Evolutionary conservation across 345 rosid genomes (phyloP).

Genomic region (Barbarea vulgaris): DNA sequence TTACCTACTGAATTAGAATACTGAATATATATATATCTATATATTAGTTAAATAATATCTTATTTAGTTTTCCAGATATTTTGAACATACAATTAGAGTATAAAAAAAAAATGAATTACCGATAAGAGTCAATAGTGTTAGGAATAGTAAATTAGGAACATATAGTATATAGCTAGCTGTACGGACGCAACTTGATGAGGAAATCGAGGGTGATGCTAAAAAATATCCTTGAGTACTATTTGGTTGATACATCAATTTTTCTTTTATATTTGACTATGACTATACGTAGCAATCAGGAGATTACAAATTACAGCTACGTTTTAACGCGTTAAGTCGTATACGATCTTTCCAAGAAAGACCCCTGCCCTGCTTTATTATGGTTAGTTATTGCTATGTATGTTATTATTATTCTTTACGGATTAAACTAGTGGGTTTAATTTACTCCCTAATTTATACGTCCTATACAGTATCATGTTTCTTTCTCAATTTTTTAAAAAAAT

Average conservation of each 20-base stretch:
- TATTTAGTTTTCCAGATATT: background rate
- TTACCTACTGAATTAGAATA: background rate
- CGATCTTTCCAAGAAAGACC: constrained; percentile 35
- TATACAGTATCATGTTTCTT: background rate
- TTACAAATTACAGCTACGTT: constrained; percentile 42
- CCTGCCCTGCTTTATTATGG: too few relatives aligned
- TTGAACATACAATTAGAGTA: background rate
- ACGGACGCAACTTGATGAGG: constrained; percentile 43
- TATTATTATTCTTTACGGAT: constrained; percentile 17
- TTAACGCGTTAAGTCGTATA: constrained; percentile 36
- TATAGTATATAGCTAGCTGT: constrained; percentile 30
- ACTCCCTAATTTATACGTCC: background rate
- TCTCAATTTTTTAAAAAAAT: too few relatives aligned
- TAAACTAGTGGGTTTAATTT: constrained; percentile 2
- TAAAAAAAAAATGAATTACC: background rate
- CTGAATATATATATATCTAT: too few relatives aligned
- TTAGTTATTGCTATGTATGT: background rate
- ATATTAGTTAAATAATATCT: too few relatives aligned
- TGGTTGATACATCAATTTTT: constrained; percentile 7
- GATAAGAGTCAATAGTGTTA: constrained; percentile 11
- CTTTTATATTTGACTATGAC: background rate
- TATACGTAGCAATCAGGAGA: constrained; percentile 34
- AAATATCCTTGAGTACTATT: background rate
- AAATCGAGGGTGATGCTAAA: constrained; percentile 35
- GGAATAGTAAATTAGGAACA: constrained; percentile 6